These are phyloP conservation scores for Tulasnella calospora DNA, from an alignment of 768 basidiomycete species.

Conservation along the genomic window DNA sequence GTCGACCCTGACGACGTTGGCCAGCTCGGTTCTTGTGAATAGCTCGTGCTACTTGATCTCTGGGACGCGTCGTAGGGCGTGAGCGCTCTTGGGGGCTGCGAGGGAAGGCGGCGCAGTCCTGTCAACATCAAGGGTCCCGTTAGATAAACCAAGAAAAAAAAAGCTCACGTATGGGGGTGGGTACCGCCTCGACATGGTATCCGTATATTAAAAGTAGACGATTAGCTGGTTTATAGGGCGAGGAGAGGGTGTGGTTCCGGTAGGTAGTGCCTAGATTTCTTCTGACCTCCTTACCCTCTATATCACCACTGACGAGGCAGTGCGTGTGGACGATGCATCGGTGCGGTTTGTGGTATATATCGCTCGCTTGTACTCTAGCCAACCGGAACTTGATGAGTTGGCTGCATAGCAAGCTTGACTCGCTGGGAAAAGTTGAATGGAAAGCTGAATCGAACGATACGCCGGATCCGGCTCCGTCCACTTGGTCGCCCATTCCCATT, in stretches of 20 bases:
- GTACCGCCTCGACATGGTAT: neutral
- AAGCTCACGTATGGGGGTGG: neutral
- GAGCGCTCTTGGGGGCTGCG: neutral
- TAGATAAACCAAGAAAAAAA: neutral
- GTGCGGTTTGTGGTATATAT: neutral
- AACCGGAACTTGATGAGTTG: neutral
- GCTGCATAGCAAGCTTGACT: neutral
- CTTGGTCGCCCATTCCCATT: neutral
- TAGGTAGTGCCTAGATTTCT: neutral
- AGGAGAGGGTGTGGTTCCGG: neutral
- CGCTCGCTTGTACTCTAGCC: neutral
- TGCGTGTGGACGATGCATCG: neutral
- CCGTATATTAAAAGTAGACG: neutral
- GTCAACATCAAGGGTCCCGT: neutral
- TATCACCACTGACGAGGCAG: neutral
- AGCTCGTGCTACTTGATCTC: neutral
- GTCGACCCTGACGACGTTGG: neutral
- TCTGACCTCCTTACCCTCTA: neutral
- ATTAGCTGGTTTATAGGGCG: neutral
- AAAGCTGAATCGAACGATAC: too few relatives aligned
- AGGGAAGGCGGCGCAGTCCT: neutral
- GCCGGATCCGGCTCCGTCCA: neutral
- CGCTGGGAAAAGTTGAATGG: too few relatives aligned
- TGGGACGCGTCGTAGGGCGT: neutral
- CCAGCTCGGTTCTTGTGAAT: neutral